These are phyloP conservation scores for Candida neerlandica DNA, from an alignment of 1,139 yeast genomes.

Conservation along the genomic window DNA sequence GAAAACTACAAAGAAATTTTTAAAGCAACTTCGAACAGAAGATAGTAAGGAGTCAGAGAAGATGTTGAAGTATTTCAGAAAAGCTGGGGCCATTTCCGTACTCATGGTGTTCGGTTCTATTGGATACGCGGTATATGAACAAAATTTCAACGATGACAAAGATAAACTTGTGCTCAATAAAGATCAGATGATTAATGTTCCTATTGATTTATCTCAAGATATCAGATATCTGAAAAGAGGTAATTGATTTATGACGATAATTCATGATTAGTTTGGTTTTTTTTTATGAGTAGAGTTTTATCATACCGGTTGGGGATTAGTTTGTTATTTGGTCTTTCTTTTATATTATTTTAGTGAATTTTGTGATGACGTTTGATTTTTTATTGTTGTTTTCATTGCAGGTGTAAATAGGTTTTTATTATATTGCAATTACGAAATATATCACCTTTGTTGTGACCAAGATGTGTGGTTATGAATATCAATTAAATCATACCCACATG, in stretches of 20 bases:
- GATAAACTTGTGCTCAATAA: constrained; percentile 14
- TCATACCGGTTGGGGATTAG: not conserved
- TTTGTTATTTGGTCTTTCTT: not conserved
- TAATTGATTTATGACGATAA: not conserved
- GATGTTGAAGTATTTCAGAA: constrained; percentile 33
- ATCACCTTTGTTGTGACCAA: not conserved
- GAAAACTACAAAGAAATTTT: constrained; percentile 9
- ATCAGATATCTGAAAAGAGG: constrained; percentile 18
- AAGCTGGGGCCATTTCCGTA: constrained; percentile 37
- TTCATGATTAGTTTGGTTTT: not conserved
- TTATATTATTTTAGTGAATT: not conserved
- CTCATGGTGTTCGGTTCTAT: constrained; percentile 37
- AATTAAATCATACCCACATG: not conserved
- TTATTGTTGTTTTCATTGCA: not conserved
- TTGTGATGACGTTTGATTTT: not conserved
- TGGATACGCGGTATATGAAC: constrained; percentile 30
- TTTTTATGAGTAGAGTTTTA: not conserved
- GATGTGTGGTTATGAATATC: too few relatives aligned
- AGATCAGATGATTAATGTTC: constrained; percentile 10
- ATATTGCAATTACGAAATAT: not conserved
- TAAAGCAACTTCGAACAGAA: constrained; percentile 37
- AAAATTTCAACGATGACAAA: constrained; percentile 8
- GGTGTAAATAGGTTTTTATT: constrained; percentile 1
- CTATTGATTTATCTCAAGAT: constrained; percentile 25
- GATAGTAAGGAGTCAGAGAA: constrained; percentile 33